Base-by-base conservation (phyloP, 371 early-diverging fungal genomes). In the Apophysomyces ossiformis region DNA sequence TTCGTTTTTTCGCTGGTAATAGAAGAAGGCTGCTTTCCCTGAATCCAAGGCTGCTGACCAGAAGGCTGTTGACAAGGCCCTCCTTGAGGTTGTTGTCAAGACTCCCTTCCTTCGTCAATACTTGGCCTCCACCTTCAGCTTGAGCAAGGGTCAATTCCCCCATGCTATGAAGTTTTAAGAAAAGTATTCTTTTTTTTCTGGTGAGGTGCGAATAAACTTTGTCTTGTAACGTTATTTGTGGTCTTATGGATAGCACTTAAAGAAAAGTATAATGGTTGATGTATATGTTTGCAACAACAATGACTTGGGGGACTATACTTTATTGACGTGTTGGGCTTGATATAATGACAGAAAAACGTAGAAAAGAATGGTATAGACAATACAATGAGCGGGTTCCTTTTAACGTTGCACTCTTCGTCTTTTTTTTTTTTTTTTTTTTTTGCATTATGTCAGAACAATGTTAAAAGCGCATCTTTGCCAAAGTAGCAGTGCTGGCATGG, bases 121-220 rank as follows among this genome's bases (percentile, higher is more conserved):
- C 92, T 83, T 98, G 69, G 79, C 82, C 67, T 76, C 94, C 68
- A 82, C 89, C 63, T 97, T 98, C 86, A 78, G 93, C 59, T 89
- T 98, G 70, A 75, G 86, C 85, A 96, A 96, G 90, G 96, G 97
- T 75, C 96, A 96, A 86, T 90, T 90, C 82, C 96, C 96, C 73
- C 99, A 98, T 85, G 75, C 81, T 74, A 84, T 97, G 85, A 90
- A 92, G 88, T 96, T 96, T 87, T 96, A 96, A 93, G 72, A 50
- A 50, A 50, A 50, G 3, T 7, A 50, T 50, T 21, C n/a, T 18
- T 50, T n/a, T 50, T 50, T 50, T 21, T 50, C 21, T 50, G 50
- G 50, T 50, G 50, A 50, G 50, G 50, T 21, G 50, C 50, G 21
- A 50, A 50, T 50, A 50, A 50, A 50, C 9, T 18, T 50, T 50